These are phyloP conservation scores for Gardenia jasminoides DNA, from an alignment of 257 asterid species.

Conservation along the genomic window DNA sequence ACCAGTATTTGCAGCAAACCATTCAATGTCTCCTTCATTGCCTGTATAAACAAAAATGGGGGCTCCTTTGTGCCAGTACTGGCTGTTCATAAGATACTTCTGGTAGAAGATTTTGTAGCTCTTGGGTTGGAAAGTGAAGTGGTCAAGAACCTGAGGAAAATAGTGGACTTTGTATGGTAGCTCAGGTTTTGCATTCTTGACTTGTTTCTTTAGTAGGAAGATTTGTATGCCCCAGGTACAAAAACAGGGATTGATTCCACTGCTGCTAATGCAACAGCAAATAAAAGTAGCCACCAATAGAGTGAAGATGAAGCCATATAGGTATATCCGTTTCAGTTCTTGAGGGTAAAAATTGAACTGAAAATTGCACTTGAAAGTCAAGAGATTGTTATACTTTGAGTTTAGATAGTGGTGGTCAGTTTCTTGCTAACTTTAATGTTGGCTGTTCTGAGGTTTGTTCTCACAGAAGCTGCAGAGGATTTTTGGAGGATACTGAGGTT, in stretches of 20 bases:
- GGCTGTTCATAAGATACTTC: conserved; percentile 62
- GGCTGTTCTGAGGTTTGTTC: not conserved
- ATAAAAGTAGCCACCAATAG: conserved; percentile 32
- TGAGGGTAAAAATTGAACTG: not conserved
- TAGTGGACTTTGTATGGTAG: conserved; percentile 50
- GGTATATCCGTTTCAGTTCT: not conserved
- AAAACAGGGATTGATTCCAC: conserved; percentile 35
- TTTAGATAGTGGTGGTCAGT: not conserved
- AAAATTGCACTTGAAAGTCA: too few relatives aligned
- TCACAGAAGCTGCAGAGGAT: not conserved
- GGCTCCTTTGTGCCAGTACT: conserved; percentile 56
- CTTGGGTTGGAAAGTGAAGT: conserved; percentile 57
- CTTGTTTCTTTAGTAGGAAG: conserved; percentile 40
- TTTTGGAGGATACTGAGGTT: not conserved
- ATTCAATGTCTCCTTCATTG: conserved; percentile 78
- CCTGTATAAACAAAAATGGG: conserved; percentile 79
- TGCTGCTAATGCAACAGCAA: conserved; percentile 20
- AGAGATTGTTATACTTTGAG: too few relatives aligned
- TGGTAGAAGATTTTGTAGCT: conserved; percentile 62
- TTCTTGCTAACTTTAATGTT: too few relatives aligned
- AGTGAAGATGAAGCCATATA: conserved; percentile 30
- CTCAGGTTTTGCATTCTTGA: conserved; percentile 32
- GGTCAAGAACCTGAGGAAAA: conserved; percentile 71
- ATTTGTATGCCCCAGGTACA: conserved; percentile 47
- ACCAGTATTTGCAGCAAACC: conserved; percentile 82